Evolutionary conservation across 371 early-diverging fungal genomes (phyloP), one percentile per base, ranked within the genome.

Genomic region (Rhizopus microsporus): DNA sequence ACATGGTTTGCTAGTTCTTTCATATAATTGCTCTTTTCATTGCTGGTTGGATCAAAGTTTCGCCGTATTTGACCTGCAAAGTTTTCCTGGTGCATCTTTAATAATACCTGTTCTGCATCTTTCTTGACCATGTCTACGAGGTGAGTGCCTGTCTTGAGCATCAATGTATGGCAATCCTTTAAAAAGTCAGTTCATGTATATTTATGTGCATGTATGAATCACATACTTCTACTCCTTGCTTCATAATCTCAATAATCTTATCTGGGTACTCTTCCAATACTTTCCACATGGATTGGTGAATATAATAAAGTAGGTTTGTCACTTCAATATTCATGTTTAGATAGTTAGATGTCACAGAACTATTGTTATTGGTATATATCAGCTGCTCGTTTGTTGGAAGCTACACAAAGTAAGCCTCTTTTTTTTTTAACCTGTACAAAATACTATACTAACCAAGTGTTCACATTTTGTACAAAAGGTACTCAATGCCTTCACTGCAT

Each of bases 61-160:
- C 53, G 58, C 40, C 61, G 16, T n/a, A 66, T 40, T 51, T 56
- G 77, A 55, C 73, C 72, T 31, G 72, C 65, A 59, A 79, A 84
- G 53, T 87, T 88, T 65, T 87, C 88, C 40, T 72, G 68, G 59
- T 88, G 85, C 5, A 89, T 83, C 62, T 82, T 84, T 13, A 82
- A 33, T n/a, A 87, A 60, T 1, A 81, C 72, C 5, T 31, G 44
- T 47, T 81, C 80, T 9, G 83, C 46, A 15, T 89, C 88, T 10
- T 74, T 68, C 31, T 79, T 76, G 5, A 87, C 71, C 12, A 69
- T 59, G 2, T 65, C 56, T 5, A 84, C 68, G 7, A 88, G 54
- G 4, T 74, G 75, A 49, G 83, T 75, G 1, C 79, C 77, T 51
- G 86, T 78, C 17, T 66, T 61, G 51, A 74, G 75, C 71, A 88